Evolutionary conservation across 768 basidiomycete species (phyloP).

Genomic region (Lentinula guzmanii): DNA sequence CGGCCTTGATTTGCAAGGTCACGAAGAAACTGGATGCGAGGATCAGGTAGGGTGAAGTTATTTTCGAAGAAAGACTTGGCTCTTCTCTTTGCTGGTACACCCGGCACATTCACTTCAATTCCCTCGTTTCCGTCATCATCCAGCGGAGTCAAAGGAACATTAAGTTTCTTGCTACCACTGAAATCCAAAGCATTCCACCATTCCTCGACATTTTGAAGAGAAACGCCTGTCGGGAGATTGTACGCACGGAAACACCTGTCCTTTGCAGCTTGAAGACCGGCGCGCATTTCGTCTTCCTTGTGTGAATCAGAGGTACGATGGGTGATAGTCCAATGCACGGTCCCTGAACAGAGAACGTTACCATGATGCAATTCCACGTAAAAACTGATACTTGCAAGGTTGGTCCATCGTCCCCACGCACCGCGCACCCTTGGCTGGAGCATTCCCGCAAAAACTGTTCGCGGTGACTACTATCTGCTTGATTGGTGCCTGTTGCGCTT

Average conservation of each 20-base stretch:
- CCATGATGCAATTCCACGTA: background rate
- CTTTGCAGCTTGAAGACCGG: slow-evolving; percentile 24
- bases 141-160: slow-evolving; percentile 9
- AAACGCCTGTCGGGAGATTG: slow-evolving; percentile 44
- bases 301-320: slow-evolving; percentile 22
- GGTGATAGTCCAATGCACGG: slow-evolving; percentile 49
- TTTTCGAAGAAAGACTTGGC: slow-evolving; percentile 14
- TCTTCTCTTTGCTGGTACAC: slow-evolving; percentile 8
- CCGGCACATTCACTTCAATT: slow-evolving; percentile 17
- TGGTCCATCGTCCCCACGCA: slow-evolving; percentile 8
- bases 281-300: slow-evolving; percentile 27
- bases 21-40: slow-evolving; percentile 34
- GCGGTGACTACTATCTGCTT: slow-evolving; percentile 51
- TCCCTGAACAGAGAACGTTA: slow-evolving; percentile 39
- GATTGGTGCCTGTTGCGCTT: slow-evolving; percentile 35
- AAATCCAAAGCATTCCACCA: slow-evolving; percentile 44
- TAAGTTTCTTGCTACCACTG: slow-evolving; percentile 6
- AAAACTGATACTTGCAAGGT: slow-evolving; percentile 21
- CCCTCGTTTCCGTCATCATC: slow-evolving; percentile 19
- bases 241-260: slow-evolving; percentile 41
- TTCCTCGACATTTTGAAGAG: slow-evolving; percentile 31
- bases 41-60: slow-evolving; percentile 28
- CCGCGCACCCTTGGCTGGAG: background rate
- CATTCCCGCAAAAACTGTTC: slow-evolving; percentile 36
- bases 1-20: slow-evolving; percentile 41